A percentile compares a stretch with the other conserved stretches of the same genome.
phyloP scores from a whole-genome alignment of 257 asterid genomes.

The Vinca minor region DNA sequence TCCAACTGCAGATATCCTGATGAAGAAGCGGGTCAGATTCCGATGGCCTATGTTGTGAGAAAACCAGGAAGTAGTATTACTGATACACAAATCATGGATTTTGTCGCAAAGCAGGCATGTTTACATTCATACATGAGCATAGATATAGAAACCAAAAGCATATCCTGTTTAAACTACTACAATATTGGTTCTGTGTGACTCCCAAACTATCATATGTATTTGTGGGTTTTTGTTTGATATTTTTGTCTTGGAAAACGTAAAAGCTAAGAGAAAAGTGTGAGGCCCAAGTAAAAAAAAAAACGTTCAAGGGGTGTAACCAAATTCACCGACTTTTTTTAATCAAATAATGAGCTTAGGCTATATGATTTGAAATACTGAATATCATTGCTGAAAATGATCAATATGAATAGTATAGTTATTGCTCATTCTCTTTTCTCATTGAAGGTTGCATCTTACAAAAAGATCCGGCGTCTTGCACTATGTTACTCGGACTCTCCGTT shows the following conservation, averaged over 20 bases:
- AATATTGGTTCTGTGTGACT: neutral
- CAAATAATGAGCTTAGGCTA: neutral
- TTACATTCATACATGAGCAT: no score
- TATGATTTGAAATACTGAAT: neutral
- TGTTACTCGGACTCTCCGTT: no score
- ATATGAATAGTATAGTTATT: no score
- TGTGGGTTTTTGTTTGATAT: no score
- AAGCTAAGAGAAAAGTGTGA: no score
- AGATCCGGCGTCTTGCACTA: slow-evolving; percentile 61
- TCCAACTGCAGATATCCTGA: slow-evolving; percentile 62
- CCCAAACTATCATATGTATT: no score
- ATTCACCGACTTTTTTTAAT: neutral
- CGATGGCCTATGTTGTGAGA: slow-evolving; percentile 86
- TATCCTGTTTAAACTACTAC: neutral
- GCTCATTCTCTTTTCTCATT: neutral
- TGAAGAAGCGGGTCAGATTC: slow-evolving; percentile 93
- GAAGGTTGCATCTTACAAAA: slow-evolving; percentile 84
- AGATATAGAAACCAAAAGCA: neutral
- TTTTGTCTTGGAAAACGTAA: no score
- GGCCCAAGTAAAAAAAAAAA: no score
- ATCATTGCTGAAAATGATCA: neutral
- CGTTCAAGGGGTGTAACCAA: no score
- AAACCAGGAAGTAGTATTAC: slow-evolving; percentile 59
- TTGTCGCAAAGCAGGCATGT: slow-evolving; percentile 62
- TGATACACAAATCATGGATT: slow-evolving; percentile 59